Percentiles rank a stretch among this genome's conserved stretches.
phyloP scores from a whole-genome alignment of 2,329 filamentous ascomycete species.

The Phyllosticta capitalensis region DNA sequence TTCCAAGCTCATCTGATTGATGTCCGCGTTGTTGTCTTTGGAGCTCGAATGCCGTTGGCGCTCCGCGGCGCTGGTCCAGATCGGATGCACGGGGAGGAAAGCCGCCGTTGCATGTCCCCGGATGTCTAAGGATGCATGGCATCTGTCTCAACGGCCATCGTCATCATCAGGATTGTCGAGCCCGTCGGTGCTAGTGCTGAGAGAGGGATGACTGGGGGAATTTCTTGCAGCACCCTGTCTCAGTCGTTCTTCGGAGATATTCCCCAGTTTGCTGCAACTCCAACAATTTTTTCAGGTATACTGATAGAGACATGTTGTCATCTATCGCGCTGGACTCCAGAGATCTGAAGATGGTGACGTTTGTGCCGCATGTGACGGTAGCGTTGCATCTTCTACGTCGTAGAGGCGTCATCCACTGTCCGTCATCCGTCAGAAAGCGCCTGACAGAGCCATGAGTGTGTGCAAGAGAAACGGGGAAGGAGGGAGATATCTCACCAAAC shows the following conservation, averaged over 20 bases:
- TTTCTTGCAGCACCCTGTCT: not conserved
- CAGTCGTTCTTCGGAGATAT: not conserved
- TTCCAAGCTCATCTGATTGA: not conserved
- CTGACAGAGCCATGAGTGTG: not conserved
- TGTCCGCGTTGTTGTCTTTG: not conserved
- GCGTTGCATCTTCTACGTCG: not conserved
- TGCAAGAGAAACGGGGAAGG: not conserved
- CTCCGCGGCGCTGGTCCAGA: not conserved
- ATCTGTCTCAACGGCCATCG: not conserved
- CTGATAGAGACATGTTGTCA: not conserved
- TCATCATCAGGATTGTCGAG: not conserved
- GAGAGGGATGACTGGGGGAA: not conserved
- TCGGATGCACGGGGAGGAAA: not conserved
- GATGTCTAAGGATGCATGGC: not conserved
- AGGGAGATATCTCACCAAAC: not conserved
- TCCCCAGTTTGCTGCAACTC: not conserved
- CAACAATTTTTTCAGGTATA: not conserved
- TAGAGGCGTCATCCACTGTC: not conserved
- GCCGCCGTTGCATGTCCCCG: not conserved
- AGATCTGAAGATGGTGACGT: not conserved
- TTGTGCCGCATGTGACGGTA: not conserved
- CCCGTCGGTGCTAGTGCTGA: not conserved
- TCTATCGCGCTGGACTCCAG: not conserved
- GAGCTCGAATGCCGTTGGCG: not conserved
- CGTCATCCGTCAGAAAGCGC: not conserved